A percentile compares a stretch with the other conserved stretches of the same genome.
These are phyloP conservation scores for Antitrichia curtipendula DNA, from an alignment of 225 moss, liverwort and hornwort species.

Conservation along the genomic window DNA sequence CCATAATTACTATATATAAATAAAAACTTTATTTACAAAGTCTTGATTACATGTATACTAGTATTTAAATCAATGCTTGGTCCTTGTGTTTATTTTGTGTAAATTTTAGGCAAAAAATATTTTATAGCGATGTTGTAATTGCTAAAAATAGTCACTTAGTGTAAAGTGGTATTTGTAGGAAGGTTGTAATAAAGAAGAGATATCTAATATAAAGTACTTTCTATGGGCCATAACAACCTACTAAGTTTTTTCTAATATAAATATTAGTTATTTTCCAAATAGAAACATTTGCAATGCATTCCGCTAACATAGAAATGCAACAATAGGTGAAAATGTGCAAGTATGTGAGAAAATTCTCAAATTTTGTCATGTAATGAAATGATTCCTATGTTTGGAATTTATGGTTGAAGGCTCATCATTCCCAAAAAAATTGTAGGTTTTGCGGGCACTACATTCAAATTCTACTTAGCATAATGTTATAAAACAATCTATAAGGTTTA, in stretches of 20 bases:
- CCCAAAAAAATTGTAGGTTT: neutral
- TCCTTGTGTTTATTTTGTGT: neutral
- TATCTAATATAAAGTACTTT: neutral
- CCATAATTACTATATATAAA: too few species aligned
- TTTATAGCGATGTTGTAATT: neutral
- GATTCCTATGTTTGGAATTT: neutral
- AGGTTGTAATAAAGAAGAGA: neutral
- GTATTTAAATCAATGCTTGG: neutral
- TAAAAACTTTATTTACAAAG: neutral
- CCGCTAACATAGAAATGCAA: accelerated
- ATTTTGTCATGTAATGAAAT: neutral
- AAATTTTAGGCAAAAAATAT: neutral
- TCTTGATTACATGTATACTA: neutral
- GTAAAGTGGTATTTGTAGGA: neutral
- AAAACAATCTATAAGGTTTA: neutral
- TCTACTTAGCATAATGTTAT: accelerated
- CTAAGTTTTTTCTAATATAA: neutral
- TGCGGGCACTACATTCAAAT: accelerated
- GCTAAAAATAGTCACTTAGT: neutral
- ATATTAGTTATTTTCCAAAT: neutral
- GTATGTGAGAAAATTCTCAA: neutral
- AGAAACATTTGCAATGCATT: accelerated
- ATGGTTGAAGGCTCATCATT: neutral
- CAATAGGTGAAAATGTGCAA: neutral
- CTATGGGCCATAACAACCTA: neutral